Conservation (phyloP, 2,329 filamentous ascomycete species). For the Penicillium sp. region DNA sequence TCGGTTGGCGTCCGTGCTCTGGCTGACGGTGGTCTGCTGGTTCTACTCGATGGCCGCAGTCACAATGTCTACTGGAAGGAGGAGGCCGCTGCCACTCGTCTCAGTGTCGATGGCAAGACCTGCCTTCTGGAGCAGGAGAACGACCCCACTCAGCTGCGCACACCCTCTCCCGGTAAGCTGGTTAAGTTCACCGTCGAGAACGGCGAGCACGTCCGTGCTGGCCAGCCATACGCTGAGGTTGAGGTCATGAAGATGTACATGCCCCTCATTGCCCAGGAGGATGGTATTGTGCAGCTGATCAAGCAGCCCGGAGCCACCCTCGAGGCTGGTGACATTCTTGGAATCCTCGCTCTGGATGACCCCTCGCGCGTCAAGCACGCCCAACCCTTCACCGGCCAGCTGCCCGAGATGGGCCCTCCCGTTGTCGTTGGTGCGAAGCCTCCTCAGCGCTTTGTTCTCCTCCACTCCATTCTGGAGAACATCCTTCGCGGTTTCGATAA, state of each 20-base stretch:
- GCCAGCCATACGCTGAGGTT: conserved; percentile 92
- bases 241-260: conserved; percentile 99
- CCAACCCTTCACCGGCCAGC: conserved; percentile 86
- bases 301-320: conserved; percentile 98
- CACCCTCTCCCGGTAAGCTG: conserved; percentile 93
- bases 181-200: conserved; percentile 98
- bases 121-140: conserved; percentile 98
- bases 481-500: conserved; percentile 96
- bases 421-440: conserved; percentile 90
- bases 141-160: conserved; percentile 93
- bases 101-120: conserved; percentile 97
- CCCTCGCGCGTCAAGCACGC: conserved; percentile 96
- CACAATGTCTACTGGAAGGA: conserved; percentile 99
- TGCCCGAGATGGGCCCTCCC: conserved; percentile 83
- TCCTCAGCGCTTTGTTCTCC: conserved; percentile 78
- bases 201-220: conserved; percentile 87
- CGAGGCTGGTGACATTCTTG: conserved; percentile 97
- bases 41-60: conserved; percentile 87
- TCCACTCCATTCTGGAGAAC: conserved; percentile 78
- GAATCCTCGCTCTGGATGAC: conserved; percentile 92
- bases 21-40: conserved; percentile 88
- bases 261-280: conserved; percentile 92
- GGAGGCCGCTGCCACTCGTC: conserved; percentile 89
- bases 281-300: conserved; percentile 95
- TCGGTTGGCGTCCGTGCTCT: conserved; percentile 89